phyloP scores from a whole-genome alignment of 1,139 yeast species.

The Yamadazyma conglobata region DNA sequence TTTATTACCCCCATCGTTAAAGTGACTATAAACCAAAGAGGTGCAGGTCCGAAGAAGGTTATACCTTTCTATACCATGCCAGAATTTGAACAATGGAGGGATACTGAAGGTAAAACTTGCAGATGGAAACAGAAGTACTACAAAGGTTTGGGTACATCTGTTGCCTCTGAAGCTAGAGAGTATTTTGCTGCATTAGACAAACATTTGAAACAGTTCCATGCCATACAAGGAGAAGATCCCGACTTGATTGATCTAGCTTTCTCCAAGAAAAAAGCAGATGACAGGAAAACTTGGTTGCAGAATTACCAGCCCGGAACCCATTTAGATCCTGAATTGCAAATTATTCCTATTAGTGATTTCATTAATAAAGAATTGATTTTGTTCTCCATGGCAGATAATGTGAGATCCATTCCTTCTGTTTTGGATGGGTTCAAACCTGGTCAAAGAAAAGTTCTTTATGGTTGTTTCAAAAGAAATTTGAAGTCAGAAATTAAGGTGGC shows the following conservation, averaged over 20 bases:
- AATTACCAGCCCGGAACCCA: conserved; percentile 89
- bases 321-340: conserved; percentile 72
- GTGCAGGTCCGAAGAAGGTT: conserved; percentile 40
- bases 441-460: conserved; percentile 89
- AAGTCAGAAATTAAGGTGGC: conserved; percentile 82
- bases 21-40: conserved; percentile 73
- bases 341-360: conserved; percentile 89
- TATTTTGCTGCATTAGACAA: conserved; percentile 83
- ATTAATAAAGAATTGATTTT: conserved; percentile 92
- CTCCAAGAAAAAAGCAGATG: conserved; percentile 94
- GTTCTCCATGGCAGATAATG: conserved; percentile 95
- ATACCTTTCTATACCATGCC: conserved; percentile 93
- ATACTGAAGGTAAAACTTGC: conserved; percentile 66
- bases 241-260: conserved; percentile 89
- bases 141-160: conserved; percentile 98
- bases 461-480: conserved; percentile 81
- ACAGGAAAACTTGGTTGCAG: conserved; percentile 95
- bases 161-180: conserved; percentile 76
- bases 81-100: conserved; percentile 93
- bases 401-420: conserved; percentile 91
- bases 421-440: conserved; percentile 97
- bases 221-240: conserved; percentile 76
- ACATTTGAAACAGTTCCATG: conserved; percentile 84
- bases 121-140: conserved; percentile 94
- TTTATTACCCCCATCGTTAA: conserved; percentile 97